Base-by-base conservation (phyloP, 169 alveolate genomes). In the Babesia caballi region DNA sequence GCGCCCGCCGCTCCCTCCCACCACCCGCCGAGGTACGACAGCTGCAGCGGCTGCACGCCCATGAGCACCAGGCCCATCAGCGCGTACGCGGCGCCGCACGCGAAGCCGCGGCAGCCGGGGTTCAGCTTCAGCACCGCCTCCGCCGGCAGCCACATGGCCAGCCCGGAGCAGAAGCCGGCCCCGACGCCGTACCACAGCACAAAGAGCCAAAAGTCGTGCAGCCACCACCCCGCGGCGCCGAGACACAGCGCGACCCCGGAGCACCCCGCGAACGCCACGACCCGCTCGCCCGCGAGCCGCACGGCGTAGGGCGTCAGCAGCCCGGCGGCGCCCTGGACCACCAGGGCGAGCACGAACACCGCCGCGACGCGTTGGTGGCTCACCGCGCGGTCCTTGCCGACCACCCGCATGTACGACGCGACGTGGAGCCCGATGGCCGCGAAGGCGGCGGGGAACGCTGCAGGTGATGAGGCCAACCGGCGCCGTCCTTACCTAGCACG, bases 351-450 rank as follows among this genome's bases (percentile, higher is more conserved):
- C 8, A 61, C 42, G 77, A 38, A 80, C 15, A 70, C 59, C 28
- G 33, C 27, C 11, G 83, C 56, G 46, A 67, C 25, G 19, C 47
- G 17, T 19, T 70, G 30, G 57, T 67, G 50, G 32, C 42, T 57
- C 30, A 59, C 61, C 17, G 15, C 21, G 27, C 53, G 32, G 49
- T 67, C 57, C 47, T 25, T 30, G 21, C 91, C 91, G 47, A 83
- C 40, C 30, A 80, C 76, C 17, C 82, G 54, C 89, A 88, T 83
- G 67, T 88, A 88, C 17, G 89, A 71, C 32, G 78, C 84, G 38
- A 88, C 59, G 69, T 88, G 81, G 27, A 84, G 81, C 51, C 85
- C 83, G 17, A 88, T 47, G 17, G 35, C 44, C 3, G 73, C n/a
- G 60, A 63, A 63, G 47, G 47, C 61, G 0, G 73, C 73, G 8